Evolutionary conservation across 345 rosid species (phyloP).

Genomic region (Salix suchowensis): DNA sequence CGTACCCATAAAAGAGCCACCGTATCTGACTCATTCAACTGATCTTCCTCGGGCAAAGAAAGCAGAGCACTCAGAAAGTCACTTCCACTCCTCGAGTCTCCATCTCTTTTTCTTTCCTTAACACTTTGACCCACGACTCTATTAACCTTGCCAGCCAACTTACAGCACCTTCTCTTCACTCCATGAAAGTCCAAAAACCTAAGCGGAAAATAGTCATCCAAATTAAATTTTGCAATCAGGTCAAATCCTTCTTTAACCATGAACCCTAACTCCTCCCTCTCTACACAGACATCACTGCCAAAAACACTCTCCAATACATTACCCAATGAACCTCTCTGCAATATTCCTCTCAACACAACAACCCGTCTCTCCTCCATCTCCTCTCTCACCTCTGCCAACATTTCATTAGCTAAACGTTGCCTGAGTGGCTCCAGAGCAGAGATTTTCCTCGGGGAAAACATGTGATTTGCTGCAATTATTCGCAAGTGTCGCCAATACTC

Average conservation of each 20-base stretch:
- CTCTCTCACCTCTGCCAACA: slow-evolving; percentile 20
- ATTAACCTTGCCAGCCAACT: slow-evolving; percentile 39
- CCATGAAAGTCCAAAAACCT: slow-evolving; percentile 52
- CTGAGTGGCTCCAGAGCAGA: slow-evolving; percentile 33
- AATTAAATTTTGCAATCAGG: slow-evolving; percentile 38
- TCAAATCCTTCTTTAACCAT: slow-evolving; percentile 61
- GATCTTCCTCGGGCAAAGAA: slow-evolving; percentile 50
- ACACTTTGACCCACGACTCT: slow-evolving; percentile 38
- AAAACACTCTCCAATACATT: slow-evolving; percentile 52
- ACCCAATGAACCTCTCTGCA: slow-evolving; percentile 43
- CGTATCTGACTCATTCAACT: slow-evolving; percentile 43
- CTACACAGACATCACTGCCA: slow-evolving; percentile 20
- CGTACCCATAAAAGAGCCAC: slow-evolving; percentile 58
- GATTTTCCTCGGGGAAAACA: slow-evolving; percentile 56
- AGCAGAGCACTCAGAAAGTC: slow-evolving; percentile 55
- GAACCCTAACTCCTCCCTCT: slow-evolving; percentile 24
- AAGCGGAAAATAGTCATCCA: slow-evolving; percentile 52
- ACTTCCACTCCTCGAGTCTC: slow-evolving; percentile 10
- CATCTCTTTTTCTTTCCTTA: slow-evolving; percentile 24
- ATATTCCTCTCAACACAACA: slow-evolving; percentile 35
- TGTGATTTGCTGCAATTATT: slow-evolving; percentile 39
- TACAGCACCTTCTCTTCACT: slow-evolving; percentile 51
- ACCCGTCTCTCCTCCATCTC: slow-evolving; percentile 27
- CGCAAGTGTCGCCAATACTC: slow-evolving; percentile 56
- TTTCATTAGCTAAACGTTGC: slow-evolving; percentile 32